Percentiles rank a stretch among this genome's conserved stretches.
Evolutionary conservation across 2,329 filamentous ascomycete species (phyloP).

Genomic region (Curvularia spicifera): DNA sequence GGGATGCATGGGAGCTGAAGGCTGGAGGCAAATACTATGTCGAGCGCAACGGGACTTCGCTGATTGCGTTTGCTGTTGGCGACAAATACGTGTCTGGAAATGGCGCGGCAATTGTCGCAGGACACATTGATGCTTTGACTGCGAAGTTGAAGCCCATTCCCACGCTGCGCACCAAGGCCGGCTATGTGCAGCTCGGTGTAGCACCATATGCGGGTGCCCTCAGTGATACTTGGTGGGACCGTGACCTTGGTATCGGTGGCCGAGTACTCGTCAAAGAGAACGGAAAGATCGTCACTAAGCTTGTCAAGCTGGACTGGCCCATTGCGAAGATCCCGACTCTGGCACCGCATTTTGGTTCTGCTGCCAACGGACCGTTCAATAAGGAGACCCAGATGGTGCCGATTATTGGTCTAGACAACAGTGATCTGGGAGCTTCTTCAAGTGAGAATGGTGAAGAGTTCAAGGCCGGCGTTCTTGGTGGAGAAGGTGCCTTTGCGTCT

Average conservation of each 20-base stretch:
- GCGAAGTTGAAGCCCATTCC: constrained; percentile 90
- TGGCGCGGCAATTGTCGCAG: constrained; percentile 85
- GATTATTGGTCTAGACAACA: constrained; percentile 86
- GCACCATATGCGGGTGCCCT: constrained; percentile 90
- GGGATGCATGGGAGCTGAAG: constrained; percentile 81
- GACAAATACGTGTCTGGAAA: constrained; percentile 82
- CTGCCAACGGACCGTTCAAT: constrained; percentile 71
- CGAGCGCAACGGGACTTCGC: constrained; percentile 81
- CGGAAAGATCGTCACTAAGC: constrained; percentile 77
- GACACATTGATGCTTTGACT: constrained; percentile 91
- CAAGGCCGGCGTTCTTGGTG: constrained; percentile 60
- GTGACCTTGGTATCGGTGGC: constrained; percentile 89
- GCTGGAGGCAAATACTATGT: constrained; percentile 88
- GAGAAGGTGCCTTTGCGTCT: constrained; percentile 73
- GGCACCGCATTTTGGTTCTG: constrained; percentile 89
- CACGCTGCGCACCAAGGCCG: constrained; percentile 80
- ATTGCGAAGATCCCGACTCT: constrained; percentile 89
- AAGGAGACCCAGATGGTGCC: constrained; percentile 93
- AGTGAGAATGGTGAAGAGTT: constrained; percentile 47
- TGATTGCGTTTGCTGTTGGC: constrained; percentile 86
- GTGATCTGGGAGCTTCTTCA: constrained; percentile 55
- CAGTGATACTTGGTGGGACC: constrained; percentile 95
- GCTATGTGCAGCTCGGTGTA: constrained; percentile 87
- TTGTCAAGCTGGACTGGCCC: constrained; percentile 93
- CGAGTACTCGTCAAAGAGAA: constrained; percentile 82